These are phyloP conservation scores for Nicotiana sylvestris DNA, from an alignment of 257 asterid genomes.

Conservation along the genomic window DNA sequence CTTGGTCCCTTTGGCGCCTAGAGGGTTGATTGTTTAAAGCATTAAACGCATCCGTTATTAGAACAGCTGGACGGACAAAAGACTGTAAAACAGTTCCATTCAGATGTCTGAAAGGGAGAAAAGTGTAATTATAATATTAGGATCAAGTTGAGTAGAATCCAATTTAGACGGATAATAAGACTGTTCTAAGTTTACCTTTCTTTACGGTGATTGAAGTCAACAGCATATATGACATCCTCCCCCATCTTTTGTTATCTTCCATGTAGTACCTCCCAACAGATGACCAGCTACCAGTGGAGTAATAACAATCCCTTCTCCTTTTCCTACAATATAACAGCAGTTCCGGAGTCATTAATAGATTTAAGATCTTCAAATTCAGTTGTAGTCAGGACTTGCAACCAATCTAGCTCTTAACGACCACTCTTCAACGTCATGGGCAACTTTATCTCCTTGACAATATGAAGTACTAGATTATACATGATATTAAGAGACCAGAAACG, in stretches of 20 bases:
- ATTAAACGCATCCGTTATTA: conserved; percentile 89
- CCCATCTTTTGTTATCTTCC: conserved; percentile 98
- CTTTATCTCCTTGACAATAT: neutral
- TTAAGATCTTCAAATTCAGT: neutral
- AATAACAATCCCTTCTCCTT: conserved; percentile 99
- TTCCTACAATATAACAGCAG: conserved; percentile 37
- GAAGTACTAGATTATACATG: neutral
- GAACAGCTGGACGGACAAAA: conserved; percentile 96
- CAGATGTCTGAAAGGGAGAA: conserved; percentile 67
- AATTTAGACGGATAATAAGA: neutral
- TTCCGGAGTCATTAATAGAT: neutral
- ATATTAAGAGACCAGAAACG: neutral
- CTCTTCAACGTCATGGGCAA: neutral
- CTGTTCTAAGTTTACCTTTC: conserved; percentile 53
- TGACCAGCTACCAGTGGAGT: conserved; percentile 99
- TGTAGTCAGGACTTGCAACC: neutral
- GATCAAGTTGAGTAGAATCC: conserved; percentile 9
- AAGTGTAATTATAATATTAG: conserved; percentile 10
- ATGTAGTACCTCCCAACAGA: conserved; percentile 87
- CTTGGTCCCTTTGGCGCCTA: conserved; percentile 91
- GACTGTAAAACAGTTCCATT: conserved; percentile 95
- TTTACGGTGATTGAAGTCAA: conserved; percentile 94
- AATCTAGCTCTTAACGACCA: neutral
- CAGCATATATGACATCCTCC: conserved; percentile 97
- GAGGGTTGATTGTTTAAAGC: conserved; percentile 92